phyloP scores from a whole-genome alignment of 768 basidiomycete species.

The Collybiopsis confluens region DNA sequence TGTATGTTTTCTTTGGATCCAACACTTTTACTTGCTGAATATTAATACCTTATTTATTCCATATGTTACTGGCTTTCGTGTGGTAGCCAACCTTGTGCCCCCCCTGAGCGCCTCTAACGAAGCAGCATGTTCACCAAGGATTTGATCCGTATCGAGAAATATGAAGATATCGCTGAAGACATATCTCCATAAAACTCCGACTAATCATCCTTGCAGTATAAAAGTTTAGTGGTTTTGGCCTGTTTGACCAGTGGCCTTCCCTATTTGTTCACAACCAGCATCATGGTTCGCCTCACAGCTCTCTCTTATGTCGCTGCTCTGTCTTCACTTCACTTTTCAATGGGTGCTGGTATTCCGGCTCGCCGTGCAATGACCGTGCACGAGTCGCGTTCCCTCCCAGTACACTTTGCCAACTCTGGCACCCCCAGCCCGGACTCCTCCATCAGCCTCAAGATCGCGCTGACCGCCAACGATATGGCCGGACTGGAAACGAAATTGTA shows the following conservation, averaged over 20 bases:
- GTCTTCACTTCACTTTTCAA: background rate
- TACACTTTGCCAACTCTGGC: conserved; percentile 23
- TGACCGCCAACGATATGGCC: conserved; percentile 27
- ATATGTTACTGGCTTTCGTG: background rate
- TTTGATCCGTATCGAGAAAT: background rate
- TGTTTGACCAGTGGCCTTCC: background rate
- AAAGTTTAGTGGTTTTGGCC: background rate
- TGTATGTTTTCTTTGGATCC: background rate
- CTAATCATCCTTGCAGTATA: background rate
- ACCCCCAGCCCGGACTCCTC: conserved; percentile 22
- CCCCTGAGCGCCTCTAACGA: background rate
- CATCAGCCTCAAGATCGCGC: conserved; percentile 32
- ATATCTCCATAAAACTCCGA: background rate
- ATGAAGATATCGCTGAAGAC: background rate
- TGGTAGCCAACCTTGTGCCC: background rate
- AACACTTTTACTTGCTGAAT: background rate
- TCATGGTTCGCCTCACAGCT: conserved; percentile 6
- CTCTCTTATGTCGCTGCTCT: conserved; percentile 1
- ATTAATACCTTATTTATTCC: background rate
- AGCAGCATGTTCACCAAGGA: background rate
- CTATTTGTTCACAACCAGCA: conserved; percentile 1
- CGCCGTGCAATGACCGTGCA: conserved; percentile 18
- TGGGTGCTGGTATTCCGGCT: conserved; percentile 5
- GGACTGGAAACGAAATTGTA: conserved; percentile 32
- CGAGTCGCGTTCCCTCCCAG: conserved; percentile 21